A percentile compares a stretch with the other conserved stretches of the same genome.
Evolutionary conservation across 495 filamentous ascomycete species (phyloP).

Genomic region (Acidiella bohemica): DNA sequence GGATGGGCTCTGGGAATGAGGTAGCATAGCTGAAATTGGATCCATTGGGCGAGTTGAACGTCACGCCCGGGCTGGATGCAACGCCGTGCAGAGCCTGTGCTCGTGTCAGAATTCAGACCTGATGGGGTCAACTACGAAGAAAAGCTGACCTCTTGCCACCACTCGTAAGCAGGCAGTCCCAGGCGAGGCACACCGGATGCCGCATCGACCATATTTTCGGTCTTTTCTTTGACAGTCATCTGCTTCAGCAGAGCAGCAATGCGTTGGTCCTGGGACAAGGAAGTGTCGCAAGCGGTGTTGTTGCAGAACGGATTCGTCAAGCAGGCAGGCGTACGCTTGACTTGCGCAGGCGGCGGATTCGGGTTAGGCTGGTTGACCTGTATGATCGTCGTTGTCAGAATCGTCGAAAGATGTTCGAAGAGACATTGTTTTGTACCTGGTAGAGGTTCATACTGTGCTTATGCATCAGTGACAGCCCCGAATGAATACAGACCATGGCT

Average conservation of each 20-base stretch:
- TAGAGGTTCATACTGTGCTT: too few relatives aligned
- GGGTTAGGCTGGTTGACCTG: constrained; percentile 12
- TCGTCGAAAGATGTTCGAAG: too few relatives aligned
- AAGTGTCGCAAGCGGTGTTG: constrained; percentile 15
- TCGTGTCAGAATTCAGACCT: not conserved
- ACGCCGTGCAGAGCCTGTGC: constrained; percentile 45
- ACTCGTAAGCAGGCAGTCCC: constrained; percentile 42
- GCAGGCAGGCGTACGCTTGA: constrained; percentile 6
- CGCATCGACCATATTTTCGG: constrained; percentile 8
- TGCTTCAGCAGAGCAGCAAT: constrained; percentile 8
- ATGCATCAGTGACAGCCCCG: too few relatives aligned
- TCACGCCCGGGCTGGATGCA: constrained; percentile 36
- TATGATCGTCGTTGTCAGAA: constrained; percentile 4
- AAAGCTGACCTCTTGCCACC: constrained; percentile 30
- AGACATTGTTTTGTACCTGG: not conserved
- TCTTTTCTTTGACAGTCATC: constrained; percentile 15
- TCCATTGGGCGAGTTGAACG: constrained; percentile 28
- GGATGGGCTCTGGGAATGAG: constrained; percentile 48
- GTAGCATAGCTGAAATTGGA: constrained; percentile 43
- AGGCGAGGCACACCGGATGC: constrained; percentile 39
- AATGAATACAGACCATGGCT: not conserved
- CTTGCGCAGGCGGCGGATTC: constrained; percentile 5
- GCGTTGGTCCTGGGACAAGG: constrained; percentile 10
- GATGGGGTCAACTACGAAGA: too few relatives aligned
- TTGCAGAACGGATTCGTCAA: constrained; percentile 12